Conservation (phyloP, 2,329 filamentous ascomycete genomes). For the Fusarium xyrophilum region DNA sequence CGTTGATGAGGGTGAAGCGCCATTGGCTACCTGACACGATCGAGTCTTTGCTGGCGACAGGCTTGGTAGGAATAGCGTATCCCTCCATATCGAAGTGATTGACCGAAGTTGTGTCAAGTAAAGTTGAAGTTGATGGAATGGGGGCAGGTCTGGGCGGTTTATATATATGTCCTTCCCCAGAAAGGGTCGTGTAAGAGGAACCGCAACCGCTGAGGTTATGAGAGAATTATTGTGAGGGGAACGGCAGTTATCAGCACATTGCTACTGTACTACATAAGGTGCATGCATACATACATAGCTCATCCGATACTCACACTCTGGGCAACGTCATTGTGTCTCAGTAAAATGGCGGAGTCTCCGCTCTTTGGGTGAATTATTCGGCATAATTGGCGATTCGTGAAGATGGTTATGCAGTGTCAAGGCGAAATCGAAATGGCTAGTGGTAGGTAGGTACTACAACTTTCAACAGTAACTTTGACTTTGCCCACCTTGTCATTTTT, state of each 20-base stretch:
- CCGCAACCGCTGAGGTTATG: neutral
- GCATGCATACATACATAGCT: neutral
- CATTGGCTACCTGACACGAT: slow-evolving; percentile 49
- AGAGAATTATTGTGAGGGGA: slow-evolving; percentile 22
- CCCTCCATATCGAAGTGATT: slow-evolving; percentile 26
- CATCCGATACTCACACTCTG: neutral
- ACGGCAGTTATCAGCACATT: neutral
- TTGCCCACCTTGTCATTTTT: neutral
- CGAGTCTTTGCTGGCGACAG: slow-evolving; percentile 26
- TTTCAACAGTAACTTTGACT: neutral
- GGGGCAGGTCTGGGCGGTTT: neutral
- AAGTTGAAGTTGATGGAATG: neutral
- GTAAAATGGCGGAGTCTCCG: slow-evolving; percentile 18
- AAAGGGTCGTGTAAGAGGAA: neutral
- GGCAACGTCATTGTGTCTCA: slow-evolving; percentile 24
- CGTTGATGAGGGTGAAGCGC: slow-evolving; percentile 65
- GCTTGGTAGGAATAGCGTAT: slow-evolving; percentile 30
- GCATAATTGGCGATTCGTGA: slow-evolving; percentile 17
- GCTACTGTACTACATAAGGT: neutral
- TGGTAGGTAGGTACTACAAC: neutral
- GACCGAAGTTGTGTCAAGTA: neutral
- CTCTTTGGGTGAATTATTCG: slow-evolving; percentile 29
- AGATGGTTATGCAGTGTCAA: neutral
- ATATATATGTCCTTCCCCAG: neutral
- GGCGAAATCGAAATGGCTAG: neutral